Evolutionary conservation across 768 basidiomycete species (phyloP), one percentile per base, ranked within the genome.

Genomic region (Podaxis mareebaensis): DNA sequence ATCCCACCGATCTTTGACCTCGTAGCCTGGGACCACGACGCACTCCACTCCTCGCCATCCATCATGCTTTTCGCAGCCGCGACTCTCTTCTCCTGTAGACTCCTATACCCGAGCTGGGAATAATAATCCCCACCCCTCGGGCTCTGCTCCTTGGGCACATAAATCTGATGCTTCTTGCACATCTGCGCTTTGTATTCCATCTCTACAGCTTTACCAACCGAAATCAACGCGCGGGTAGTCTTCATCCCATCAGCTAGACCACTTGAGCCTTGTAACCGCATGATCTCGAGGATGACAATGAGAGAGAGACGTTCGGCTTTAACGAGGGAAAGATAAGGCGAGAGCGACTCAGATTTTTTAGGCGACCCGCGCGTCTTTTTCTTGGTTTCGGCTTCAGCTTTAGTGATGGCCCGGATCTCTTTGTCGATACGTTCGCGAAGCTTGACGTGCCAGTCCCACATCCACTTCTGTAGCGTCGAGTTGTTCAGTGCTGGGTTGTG

Each of bases 241-340:
- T 97, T 96, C 89, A 96, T 93, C 3, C 95, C 96, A 44, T 89
- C 85, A 0, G 79, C 68, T n/a, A 95, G 81, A 12, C 92, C 92
- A 5, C 92, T 91, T 0, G 84, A 79, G 5, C 91, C 89, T 36
- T 89, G 85, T 11, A 95, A 73, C 4, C 92, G 85, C 89, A 98
- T 91, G 46, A 94, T 73, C 72, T 97, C 95, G 40, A 95, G 81
- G 68, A 98, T 94, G 10, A 92, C 91, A 69, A 99, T 87, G 17
- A 96, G 79, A 0, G 94, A 95, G 6, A 98, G 82, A 65, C 88
- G 91, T 58, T 92, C 87, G 0, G 91, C 80, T 17, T 86, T 83
- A 26, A 98, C 80, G 2, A 96, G 84, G 3, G 81, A 78, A 17
- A 97, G 78, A 77, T 93, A 96, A 7, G 92, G 91, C 3, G 81